Conservation (phyloP, 2,329 filamentous ascomycete species). For the Chaetoscypha palmicola region DNA sequence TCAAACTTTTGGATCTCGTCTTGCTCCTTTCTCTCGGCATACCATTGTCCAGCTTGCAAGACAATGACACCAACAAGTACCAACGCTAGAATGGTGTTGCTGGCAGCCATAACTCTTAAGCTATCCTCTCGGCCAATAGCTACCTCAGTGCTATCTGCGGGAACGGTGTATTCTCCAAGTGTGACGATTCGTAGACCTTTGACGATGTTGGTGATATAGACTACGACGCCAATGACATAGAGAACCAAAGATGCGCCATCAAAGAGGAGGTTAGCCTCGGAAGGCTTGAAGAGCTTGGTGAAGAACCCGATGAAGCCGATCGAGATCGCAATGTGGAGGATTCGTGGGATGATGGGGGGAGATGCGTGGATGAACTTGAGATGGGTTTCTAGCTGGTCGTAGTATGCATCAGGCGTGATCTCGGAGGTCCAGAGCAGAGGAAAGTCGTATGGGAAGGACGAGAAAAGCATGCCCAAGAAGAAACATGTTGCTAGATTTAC, state of each 20-base stretch:
- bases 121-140: conserved; percentile 80
- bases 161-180: conserved; percentile 48
- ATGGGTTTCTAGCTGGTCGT: conserved; percentile 80
- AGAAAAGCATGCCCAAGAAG: conserved; percentile 97
- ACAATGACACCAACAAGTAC: conserved; percentile 88
- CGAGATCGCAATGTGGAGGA: conserved; percentile 88
- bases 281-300: conserved; percentile 88
- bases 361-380: conserved; percentile 86
- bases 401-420: conserved; percentile 60
- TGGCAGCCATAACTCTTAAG: conserved; percentile 82
- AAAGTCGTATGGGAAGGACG: conserved; percentile 92
- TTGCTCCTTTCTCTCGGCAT: conserved; percentile 87
- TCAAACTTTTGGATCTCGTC: conserved; percentile 67
- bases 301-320: conserved; percentile 85
- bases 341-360: conserved; percentile 83
- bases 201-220: conserved; percentile 95
- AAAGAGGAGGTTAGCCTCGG: conserved; percentile 92
- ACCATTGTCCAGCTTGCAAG: conserved; percentile 96
- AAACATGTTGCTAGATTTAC: conserved; percentile 69
- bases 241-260: conserved; percentile 67
- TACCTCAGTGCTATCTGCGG: conserved; percentile 44
- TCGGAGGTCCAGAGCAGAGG: conserved; percentile 74
- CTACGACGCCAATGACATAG: conserved; percentile 78
- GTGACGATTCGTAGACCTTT: conserved; percentile 85
- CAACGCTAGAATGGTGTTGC: conserved; percentile 91